phyloP scores from a whole-genome alignment of 345 rosid genomes.

The Salix koriyanagi region DNA sequence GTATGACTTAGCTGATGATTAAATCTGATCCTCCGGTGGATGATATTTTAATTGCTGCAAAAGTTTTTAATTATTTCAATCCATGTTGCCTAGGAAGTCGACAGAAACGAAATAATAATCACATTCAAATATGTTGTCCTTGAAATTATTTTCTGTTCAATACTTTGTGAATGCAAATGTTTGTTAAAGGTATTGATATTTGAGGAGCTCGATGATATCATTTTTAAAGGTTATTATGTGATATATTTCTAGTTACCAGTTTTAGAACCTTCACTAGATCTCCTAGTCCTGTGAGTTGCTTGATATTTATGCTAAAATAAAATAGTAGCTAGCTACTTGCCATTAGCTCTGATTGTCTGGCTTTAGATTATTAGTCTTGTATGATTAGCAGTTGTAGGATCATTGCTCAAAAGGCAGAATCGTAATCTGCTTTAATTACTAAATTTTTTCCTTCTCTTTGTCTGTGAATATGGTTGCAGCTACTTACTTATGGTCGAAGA shows the following conservation, averaged over 20 bases:
- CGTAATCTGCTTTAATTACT: background rate
- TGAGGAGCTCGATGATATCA: too few species aligned
- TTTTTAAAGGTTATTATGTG: too few species aligned
- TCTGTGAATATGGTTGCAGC: conserved; percentile 42
- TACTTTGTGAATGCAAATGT: background rate
- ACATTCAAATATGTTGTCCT: background rate
- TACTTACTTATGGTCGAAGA: conserved; percentile 93
- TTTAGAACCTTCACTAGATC: background rate
- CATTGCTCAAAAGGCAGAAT: background rate
- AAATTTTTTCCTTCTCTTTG: background rate
- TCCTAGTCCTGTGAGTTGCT: background rate
- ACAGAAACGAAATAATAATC: background rate
- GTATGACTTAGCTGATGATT: conserved; percentile 29
- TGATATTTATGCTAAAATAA: background rate
- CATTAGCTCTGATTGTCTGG: background rate
- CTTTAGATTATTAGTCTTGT: background rate
- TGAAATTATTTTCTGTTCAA: background rate
- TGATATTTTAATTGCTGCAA: background rate
- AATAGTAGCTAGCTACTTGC: background rate
- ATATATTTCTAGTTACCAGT: too few species aligned
- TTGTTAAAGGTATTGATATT: too few species aligned
- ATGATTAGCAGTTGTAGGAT: background rate
- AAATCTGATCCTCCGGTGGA: background rate
- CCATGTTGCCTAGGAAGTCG: background rate
- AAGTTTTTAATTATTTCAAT: background rate